phyloP scores from a whole-genome alignment of 257 asterid genomes.

The Lantana camara region DNA sequence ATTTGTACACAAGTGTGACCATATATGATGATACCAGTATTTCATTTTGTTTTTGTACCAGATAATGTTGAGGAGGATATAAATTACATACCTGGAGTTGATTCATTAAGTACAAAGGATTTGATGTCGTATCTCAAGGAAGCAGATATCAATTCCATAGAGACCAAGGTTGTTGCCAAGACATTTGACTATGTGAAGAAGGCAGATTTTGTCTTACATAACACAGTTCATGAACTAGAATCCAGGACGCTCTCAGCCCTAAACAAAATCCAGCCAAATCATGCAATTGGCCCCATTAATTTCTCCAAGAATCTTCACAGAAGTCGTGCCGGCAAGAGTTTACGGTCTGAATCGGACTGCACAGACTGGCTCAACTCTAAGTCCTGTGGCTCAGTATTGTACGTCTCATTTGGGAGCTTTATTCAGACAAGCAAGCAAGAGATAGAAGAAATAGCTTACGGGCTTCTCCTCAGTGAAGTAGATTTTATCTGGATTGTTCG shows the following conservation, averaged over 20 bases:
- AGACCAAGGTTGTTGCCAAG: slow-evolving; percentile 18
- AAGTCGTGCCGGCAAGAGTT: slow-evolving; percentile 29
- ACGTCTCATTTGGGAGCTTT: slow-evolving; percentile 63
- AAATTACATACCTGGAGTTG: slow-evolving; percentile 55
- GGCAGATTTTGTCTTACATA: slow-evolving; percentile 59
- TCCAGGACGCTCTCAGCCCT: slow-evolving; percentile 38
- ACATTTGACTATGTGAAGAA: slow-evolving; percentile 40
- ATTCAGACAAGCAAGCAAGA: slow-evolving; percentile 30
- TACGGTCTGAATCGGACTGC: slow-evolving; percentile 50
- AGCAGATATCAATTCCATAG: slow-evolving; percentile 18
- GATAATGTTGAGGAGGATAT: slow-evolving; percentile 43
- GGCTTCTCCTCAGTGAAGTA: slow-evolving; percentile 48
- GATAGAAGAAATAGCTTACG: slow-evolving; percentile 47
- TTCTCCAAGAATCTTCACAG: slow-evolving; percentile 23
- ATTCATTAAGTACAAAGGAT: slow-evolving; percentile 43
- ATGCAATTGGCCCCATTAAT: slow-evolving; percentile 58
- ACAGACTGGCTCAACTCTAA: slow-evolving; percentile 51
- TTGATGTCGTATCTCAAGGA: slow-evolving; percentile 41
- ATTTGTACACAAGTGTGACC: too few relatives aligned
- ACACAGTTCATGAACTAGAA: slow-evolving; percentile 67
- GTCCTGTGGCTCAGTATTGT: slow-evolving; percentile 52
- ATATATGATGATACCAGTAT: too few relatives aligned
- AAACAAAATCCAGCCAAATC: slow-evolving; percentile 33
- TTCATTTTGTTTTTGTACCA: slow-evolving; percentile 12
- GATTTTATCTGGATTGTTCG: slow-evolving; percentile 71